Conservation (phyloP, 2,329 filamentous ascomycete genomes). For the Cladorrhinum sp. region DNA sequence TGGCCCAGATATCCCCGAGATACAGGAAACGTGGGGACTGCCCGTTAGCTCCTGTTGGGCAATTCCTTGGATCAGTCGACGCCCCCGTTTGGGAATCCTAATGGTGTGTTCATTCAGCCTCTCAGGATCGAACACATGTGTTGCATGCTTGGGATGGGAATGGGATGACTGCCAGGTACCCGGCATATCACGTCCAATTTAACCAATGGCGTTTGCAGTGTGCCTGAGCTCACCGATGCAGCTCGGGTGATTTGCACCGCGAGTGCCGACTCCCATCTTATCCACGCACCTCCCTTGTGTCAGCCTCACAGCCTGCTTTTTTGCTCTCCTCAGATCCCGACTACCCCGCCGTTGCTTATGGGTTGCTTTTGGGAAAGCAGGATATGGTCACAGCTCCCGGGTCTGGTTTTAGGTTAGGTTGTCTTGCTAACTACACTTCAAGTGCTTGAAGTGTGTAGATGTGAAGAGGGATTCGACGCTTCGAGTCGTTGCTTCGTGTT, state of each 20-base stretch:
- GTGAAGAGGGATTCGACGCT: too few species aligned
- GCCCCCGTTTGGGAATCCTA: neutral
- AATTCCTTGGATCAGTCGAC: neutral
- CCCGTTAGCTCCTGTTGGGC: neutral
- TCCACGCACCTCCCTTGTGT: neutral
- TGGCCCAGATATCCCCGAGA: neutral
- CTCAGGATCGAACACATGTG: slow-evolving; percentile 39
- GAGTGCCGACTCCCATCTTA: slow-evolving; percentile 10
- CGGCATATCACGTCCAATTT: slow-evolving; percentile 31
- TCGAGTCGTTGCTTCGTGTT: too few species aligned
- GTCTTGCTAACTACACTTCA: too few species aligned
- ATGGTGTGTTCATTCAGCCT: slow-evolving; percentile 26
- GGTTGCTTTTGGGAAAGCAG: neutral
- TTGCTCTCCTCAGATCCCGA: neutral
- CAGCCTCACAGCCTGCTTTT: neutral
- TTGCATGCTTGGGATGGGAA: too few species aligned
- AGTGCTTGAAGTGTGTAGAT: too few species aligned
- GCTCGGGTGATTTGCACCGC: slow-evolving; percentile 12
- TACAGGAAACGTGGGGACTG: neutral
- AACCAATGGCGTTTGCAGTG: slow-evolving; percentile 32
- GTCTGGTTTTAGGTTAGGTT: neutral
- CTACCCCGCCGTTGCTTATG: neutral
- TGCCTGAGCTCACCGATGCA: slow-evolving; percentile 19
- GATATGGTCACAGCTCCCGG: neutral
- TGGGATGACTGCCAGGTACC: slow-evolving; percentile 40